Conservation (phyloP, 2,329 filamentous ascomycete genomes). For the Pseudogymnoascus sp. region DNA sequence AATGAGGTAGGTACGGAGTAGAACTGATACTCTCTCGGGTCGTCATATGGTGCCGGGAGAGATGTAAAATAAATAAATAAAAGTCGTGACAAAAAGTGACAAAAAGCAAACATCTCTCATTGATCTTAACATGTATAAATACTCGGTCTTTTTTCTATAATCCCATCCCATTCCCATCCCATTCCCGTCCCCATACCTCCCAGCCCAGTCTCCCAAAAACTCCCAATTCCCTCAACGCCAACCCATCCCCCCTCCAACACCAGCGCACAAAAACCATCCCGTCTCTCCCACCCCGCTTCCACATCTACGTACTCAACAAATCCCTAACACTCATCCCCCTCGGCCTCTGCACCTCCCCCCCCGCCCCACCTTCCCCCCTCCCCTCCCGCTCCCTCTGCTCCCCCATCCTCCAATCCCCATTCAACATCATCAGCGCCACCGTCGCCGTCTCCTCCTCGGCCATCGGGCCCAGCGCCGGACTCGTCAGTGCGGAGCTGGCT, state of each 20-base stretch:
- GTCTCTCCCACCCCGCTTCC: not conserved
- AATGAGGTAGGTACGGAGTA: no score
- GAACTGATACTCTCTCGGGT: not conserved
- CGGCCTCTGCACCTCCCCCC: slow-evolving; percentile 23
- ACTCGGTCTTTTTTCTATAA: not conserved
- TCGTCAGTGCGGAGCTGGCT: slow-evolving; percentile 46
- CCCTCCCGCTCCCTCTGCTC: slow-evolving; percentile 16
- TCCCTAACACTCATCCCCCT: slow-evolving; percentile 48
- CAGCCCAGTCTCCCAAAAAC: not conserved
- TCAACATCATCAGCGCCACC: slow-evolving; percentile 80
- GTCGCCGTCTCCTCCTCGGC: slow-evolving; percentile 56
- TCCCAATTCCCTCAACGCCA: not conserved
- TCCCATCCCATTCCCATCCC: not conserved
- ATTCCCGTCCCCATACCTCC: not conserved
- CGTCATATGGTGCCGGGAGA: not conserved
- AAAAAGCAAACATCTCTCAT: not conserved
- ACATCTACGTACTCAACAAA: slow-evolving; percentile 39
- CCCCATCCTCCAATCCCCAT: slow-evolving; percentile 58
- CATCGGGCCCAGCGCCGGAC: slow-evolving; percentile 47
- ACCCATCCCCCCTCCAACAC: not conserved
- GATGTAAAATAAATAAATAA: not conserved
- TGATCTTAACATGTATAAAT: not conserved
- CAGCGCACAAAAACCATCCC: not conserved
- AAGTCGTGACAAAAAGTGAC: not conserved
- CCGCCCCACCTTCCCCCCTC: not conserved